These are phyloP conservation scores for Phylloporus sp. DNA, from an alignment of 768 basidiomycete species.

Conservation along the genomic window DNA sequence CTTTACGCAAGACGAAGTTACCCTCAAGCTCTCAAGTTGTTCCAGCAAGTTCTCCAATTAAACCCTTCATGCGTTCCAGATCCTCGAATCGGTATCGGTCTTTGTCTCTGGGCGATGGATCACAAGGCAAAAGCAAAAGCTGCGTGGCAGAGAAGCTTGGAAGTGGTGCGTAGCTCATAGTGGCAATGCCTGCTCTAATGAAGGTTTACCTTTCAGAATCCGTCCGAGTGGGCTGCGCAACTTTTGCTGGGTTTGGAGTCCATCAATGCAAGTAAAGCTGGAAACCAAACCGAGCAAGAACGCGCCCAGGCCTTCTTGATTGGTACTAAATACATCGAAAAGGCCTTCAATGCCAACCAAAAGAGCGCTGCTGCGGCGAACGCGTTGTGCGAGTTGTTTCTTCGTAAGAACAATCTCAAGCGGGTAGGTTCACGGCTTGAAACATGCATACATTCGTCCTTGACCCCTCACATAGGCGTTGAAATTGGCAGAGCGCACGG, in stretches of 20 bases:
- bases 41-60: slow-evolving; percentile 77
- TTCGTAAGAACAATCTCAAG: slow-evolving; percentile 62
- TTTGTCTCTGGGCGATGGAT: slow-evolving; percentile 89
- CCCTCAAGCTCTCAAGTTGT: slow-evolving; percentile 73
- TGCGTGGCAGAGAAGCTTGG: slow-evolving; percentile 88
- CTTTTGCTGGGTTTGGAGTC: slow-evolving; percentile 82
- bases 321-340: slow-evolving; percentile 69
- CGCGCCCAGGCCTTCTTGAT: slow-evolving; percentile 53
- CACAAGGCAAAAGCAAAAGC: slow-evolving; percentile 75
- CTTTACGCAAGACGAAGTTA: slow-evolving; percentile 75
- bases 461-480: slow-evolving; percentile 51
- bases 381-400: slow-evolving; percentile 73
- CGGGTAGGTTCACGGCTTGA: slow-evolving; percentile 39
- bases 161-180: slow-evolving; percentile 57
- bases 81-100: slow-evolving; percentile 91
- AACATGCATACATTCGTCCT: neutral
- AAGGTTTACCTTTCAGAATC: slow-evolving; percentile 47
- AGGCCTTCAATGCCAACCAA: slow-evolving; percentile 71
- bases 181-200: neutral
- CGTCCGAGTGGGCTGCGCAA: slow-evolving; percentile 70
- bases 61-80: slow-evolving; percentile 82
- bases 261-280: slow-evolving; percentile 79
- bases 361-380: slow-evolving; percentile 79
- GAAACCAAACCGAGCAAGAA: slow-evolving; percentile 56
- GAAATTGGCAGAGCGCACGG: slow-evolving; percentile 89